These are phyloP conservation scores for Dictyostelium brefeldianum DNA, from an alignment of 78 protist species.

Conservation along the genomic window DNA sequence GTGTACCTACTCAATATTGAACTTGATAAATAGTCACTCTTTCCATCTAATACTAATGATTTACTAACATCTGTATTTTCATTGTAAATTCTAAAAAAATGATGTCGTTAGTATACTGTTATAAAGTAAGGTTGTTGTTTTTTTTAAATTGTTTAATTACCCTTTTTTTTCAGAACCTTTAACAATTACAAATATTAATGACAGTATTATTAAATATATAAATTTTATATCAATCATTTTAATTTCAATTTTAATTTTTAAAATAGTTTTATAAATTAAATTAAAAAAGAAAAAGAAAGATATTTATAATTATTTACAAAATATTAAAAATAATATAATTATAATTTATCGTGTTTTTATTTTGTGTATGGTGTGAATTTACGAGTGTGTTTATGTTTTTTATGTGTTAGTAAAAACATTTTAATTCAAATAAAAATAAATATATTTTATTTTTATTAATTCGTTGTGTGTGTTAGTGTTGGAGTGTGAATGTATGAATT, in stretches of 20 bases:
- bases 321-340: too few species aligned
- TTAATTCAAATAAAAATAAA: too few species aligned
- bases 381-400: too few species aligned
- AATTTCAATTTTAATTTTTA: not conserved
- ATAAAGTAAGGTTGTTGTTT: not conserved
- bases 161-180: not conserved
- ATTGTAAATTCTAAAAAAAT: not conserved
- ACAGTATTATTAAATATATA: not conserved
- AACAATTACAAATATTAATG: not conserved
- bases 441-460: too few species aligned
- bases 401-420: too few species aligned
- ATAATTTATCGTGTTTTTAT: too few species aligned
- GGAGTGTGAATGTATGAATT: too few species aligned
- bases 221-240: not conserved
- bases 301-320: not conserved
- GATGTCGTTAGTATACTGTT: not conserved
- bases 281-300: not conserved
- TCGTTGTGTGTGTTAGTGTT: too few species aligned
- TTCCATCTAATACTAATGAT: conserved; percentile 37
- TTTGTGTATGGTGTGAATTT: too few species aligned
- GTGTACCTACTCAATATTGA: not conserved
- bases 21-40: conserved; percentile 27
- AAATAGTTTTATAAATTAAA: not conserved
- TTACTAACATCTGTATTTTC: not conserved
- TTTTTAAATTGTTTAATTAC: not conserved